Conservation (phyloP, 1,284 basidiomycete species). For the Melampsora americana region DNA sequence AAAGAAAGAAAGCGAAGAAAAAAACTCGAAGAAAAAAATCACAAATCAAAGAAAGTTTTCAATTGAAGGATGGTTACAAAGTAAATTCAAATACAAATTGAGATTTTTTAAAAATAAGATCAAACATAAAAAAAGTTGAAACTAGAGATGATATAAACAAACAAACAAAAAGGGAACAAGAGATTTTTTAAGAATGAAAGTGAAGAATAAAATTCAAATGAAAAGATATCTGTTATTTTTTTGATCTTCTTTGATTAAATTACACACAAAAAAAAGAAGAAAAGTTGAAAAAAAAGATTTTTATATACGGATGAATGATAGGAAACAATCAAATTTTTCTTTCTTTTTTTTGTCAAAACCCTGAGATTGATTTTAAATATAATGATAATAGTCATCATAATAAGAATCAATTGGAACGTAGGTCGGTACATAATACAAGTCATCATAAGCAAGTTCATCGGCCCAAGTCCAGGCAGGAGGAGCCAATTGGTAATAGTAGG, state of each 20-base stretch:
- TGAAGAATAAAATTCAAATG: not conserved
- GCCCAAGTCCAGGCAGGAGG: conserved; percentile 5
- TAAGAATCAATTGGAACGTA: not conserved
- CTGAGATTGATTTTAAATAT: not conserved
- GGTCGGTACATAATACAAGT: not conserved
- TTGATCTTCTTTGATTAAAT: not conserved
- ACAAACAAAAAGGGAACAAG: too few species aligned
- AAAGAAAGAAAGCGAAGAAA: too few species aligned
- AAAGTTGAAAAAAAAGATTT: not conserved
- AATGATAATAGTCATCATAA: not conserved
- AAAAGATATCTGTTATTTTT: too few species aligned
- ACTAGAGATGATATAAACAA: not conserved
- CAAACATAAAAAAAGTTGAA: not conserved
- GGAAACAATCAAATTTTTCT: too few species aligned
- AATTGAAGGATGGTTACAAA: not conserved
- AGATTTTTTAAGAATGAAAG: not conserved
- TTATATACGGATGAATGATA: too few species aligned
- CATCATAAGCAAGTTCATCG: not conserved
- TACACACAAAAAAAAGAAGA: conserved; percentile 6
- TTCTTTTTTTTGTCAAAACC: not conserved
- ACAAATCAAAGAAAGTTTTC: not conserved
- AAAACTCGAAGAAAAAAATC: too few species aligned
- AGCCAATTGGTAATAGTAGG: not conserved
- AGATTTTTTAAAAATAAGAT: not conserved
- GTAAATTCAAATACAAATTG: not conserved